Evolutionary conservation across 176 grass and related monocot genomes (phyloP).

Genomic region (Aegilops sharonensis): DNA sequence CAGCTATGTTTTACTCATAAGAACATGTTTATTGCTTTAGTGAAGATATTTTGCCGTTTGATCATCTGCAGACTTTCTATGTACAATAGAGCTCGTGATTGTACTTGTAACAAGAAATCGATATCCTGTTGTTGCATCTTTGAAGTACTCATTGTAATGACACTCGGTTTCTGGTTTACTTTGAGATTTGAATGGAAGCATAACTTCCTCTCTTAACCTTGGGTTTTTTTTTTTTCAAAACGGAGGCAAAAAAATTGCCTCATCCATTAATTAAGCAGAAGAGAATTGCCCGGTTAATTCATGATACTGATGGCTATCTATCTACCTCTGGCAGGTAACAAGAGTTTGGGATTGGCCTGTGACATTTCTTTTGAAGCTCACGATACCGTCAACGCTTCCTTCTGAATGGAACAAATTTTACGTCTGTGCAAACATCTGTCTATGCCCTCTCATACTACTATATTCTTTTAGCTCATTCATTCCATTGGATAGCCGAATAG

Average conservation of each 20-base stretch:
- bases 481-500: constrained; percentile 70
- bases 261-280: no score
- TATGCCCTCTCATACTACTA: constrained; percentile 78
- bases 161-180: background rate
- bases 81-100: constrained; percentile 17
- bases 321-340: constrained; percentile 47
- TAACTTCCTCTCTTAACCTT: constrained; percentile 15
- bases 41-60: background rate
- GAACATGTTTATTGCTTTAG: background rate
- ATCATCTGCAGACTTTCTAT: background rate
- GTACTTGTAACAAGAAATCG: constrained; percentile 57
- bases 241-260: no score
- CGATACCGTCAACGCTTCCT: constrained; percentile 70
- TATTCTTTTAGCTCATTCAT: constrained; percentile 78
- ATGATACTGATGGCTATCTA: constrained; percentile 10
- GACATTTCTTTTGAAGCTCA: constrained; percentile 74
- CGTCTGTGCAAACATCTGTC: constrained; percentile 60
- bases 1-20: background rate
- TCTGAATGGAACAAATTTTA: constrained; percentile 68
- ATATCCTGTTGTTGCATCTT: background rate
- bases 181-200: background rate
- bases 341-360: constrained; percentile 76
- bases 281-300: background rate
- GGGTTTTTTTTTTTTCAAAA: background rate
- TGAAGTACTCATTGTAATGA: background rate